Evolutionary conservation across 768 basidiomycete species (phyloP).

Genomic region (Boletus rubroflammeus): DNA sequence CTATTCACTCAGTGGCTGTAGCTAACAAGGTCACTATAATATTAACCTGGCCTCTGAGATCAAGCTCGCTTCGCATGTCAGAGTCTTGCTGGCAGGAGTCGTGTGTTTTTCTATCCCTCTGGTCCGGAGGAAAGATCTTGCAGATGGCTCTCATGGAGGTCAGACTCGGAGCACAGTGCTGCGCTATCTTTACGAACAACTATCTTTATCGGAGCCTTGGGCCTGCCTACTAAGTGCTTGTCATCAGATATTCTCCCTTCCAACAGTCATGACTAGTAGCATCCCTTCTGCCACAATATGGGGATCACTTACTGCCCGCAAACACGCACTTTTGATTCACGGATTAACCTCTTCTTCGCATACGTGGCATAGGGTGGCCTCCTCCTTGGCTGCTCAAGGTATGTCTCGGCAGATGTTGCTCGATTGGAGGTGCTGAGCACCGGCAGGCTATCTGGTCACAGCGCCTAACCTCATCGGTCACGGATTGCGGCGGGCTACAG

Average conservation of each 20-base stretch:
- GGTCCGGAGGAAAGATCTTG: no score
- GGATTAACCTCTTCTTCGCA: constrained; percentile 15
- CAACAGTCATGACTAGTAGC: constrained; percentile 7
- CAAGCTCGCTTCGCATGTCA: no score
- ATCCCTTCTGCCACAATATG: constrained; percentile 11
- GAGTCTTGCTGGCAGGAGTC: not conserved
- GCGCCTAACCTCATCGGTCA: constrained; percentile 15
- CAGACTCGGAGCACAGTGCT: no score
- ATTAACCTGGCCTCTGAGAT: no score
- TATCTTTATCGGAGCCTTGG: no score
- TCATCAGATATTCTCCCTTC: not conserved
- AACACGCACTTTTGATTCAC: not conserved
- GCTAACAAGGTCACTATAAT: no score
- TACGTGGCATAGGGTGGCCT: constrained; percentile 11
- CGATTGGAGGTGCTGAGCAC: not conserved
- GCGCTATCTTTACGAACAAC: not conserved
- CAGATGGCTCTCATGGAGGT: no score
- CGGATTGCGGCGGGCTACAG: not conserved
- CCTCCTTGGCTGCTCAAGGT: constrained; percentile 16
- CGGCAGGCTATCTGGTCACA: constrained; percentile 17
- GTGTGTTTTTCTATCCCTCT: not conserved
- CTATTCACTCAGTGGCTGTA: no score
- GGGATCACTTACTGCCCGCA: constrained; percentile 14
- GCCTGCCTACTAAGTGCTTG: not conserved
- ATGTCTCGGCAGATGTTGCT: not conserved